Base-by-base conservation (phyloP, 2,329 filamentous ascomycete genomes). In the Fusarium torreyae region DNA sequence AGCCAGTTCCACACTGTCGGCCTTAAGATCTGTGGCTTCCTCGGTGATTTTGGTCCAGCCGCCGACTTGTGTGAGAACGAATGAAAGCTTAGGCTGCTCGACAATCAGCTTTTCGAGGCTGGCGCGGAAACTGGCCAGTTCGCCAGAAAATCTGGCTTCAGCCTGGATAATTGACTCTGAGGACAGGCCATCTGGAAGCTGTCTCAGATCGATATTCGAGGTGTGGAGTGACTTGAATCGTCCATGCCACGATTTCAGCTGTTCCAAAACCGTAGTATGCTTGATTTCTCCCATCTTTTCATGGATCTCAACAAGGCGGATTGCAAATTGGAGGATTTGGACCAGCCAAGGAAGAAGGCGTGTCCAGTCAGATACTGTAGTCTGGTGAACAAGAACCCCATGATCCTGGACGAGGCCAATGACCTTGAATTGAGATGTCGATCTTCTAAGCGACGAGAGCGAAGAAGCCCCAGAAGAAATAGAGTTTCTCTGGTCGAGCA, bases 261-360 rank as follows among this genome's bases (percentile, higher is more conserved):
- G 79, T 28, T 83, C 69, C 6, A 84, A 66, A 6, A 88, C 77
- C 6, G 71, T 70, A 1, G 80, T 77, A 31, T 88, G 84, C 56
- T 88, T 82, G 8, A 81, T 69, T 1, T 81, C 81, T 0, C 90
- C 89, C 44, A 94, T 85, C 63, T 88, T 90, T 4, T 84, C 85
- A 75, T 97, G 93, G 8, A 92, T 85, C 38, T 85, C 82, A 7
- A 94, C 78, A 24, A 96, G 80, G 34, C 88, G 85, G 11, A 84
- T 78, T 6, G 87, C 89, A 56, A 92, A 86, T 39, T 83, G 83
- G 18, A 95, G 77, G n/a, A 94, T 87, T 36, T 90, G 87, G 17
- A 87, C 81, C n/a, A 94, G 78, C 92, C 93, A 97, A 13, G 74
- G 73, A 38, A 81, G 66, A 14, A 77, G 62, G 6, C 69, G 73